These are phyloP conservation scores for Opeltia flavorubescens DNA, from an alignment of 495 filamentous ascomycete genomes.

Conservation along the genomic window DNA sequence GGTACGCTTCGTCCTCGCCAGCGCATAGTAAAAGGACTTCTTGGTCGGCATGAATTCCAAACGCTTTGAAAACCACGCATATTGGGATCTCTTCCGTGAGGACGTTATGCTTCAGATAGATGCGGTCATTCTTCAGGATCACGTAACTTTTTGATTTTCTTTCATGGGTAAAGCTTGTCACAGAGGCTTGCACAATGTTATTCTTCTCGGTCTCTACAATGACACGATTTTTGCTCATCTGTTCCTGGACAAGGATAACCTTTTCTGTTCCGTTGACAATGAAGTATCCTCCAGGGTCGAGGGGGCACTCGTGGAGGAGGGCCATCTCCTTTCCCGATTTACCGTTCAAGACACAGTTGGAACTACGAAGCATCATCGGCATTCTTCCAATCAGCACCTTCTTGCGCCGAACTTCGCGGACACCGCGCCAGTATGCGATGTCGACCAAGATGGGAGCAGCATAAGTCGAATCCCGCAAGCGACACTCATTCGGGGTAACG, in stretches of 20 bases:
- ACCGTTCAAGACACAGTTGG: conserved; percentile 71
- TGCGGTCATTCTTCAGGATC: conserved; percentile 75
- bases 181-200: conserved; percentile 82
- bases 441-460: conserved; percentile 85
- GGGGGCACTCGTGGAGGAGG: conserved; percentile 76
- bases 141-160: conserved; percentile 96
- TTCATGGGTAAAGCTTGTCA: conserved; percentile 94
- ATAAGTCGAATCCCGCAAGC: conserved; percentile 89
- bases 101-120: conserved; percentile 84
- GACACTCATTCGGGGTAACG: conserved; percentile 84
- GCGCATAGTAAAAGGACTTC: conserved; percentile 84
- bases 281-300: conserved; percentile 96
- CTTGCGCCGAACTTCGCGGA: conserved; percentile 49
- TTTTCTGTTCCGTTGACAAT: conserved; percentile 96
- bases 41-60: conserved; percentile 85
- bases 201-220: conserved; percentile 92
- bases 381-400: conserved; percentile 74
- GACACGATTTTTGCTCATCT: conserved; percentile 95
- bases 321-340: conserved; percentile 76
- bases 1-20: conserved; percentile 70
- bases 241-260: conserved; percentile 95
- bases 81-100: conserved; percentile 86
- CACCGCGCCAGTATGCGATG: conserved; percentile 69
- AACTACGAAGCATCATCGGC: conserved; percentile 93
- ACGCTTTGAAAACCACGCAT: conserved; percentile 77